Evolutionary conservation across 257 asterid genomes (phyloP), one percentile per base, ranked within the genome.

Genomic region (Jacaranda copaia): DNA sequence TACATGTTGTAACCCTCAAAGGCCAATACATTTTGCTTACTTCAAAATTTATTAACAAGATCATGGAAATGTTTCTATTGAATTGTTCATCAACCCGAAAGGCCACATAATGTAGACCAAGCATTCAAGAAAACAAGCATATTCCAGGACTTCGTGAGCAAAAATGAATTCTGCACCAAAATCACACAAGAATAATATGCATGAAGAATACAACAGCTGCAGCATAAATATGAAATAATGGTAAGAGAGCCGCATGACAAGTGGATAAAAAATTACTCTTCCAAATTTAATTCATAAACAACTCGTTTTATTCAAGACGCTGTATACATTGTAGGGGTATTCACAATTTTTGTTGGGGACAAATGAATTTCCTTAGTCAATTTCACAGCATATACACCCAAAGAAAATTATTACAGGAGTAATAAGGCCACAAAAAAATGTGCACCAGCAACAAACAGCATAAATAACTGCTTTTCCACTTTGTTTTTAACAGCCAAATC

Each of bases 321-420:
- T 8, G 42, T 7, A 14, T 4, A 52, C 20, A 48, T 42, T 19
- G 32, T 56, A 20, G 15, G 40, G 13, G 35, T 48, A 45, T 55
- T 65, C 71, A 75, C 75, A 75, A 75, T 8, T 62, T 70, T 25
- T 20, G 15, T 25, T 48, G 70, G 67, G 65, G 51, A 52, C 8
- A 55, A 36, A 32, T n/a, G 25, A 53, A 16, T 56, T 70, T 56
- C 42, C 53, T 70, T 68, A 70, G 16, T 69, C 74, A 43, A 75
- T 7, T 40, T 51, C 52, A 69, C 40, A 75, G 16, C 39, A 64
- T 20, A 58, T 6, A 20, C 61, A 68, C 11, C 67, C 59, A 58
- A 8, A 19, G 8, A 35, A 57, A 15, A 55, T 39, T 6, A 67
- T 60, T 20, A 52, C 55, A 59, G 1, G 52, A 19, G 66, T 8